phyloP scores from a whole-genome alignment of 495 filamentous ascomycete species.

The Xylaria telfairii region DNA sequence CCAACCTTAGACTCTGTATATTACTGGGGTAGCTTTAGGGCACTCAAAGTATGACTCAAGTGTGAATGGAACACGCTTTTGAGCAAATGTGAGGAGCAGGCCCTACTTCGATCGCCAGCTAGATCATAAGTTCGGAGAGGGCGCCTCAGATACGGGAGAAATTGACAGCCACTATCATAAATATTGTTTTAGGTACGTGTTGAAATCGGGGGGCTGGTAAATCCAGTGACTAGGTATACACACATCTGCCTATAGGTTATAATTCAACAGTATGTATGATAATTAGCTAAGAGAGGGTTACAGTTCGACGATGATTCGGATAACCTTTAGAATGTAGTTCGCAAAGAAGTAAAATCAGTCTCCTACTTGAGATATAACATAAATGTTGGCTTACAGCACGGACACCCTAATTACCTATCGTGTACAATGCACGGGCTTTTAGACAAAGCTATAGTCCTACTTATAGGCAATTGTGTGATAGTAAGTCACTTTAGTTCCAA shows the following conservation, averaged over 20 bases:
- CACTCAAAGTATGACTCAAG: background rate
- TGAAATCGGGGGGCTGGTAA: too few species aligned
- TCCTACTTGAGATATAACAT: slow-evolving; percentile 22
- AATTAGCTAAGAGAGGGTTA: background rate
- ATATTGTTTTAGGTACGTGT: slow-evolving; percentile 9
- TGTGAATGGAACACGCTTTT: slow-evolving; percentile 21
- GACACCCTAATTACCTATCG: too few species aligned
- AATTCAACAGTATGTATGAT: too few species aligned
- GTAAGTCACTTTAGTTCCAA: too few species aligned
- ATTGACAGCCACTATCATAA: background rate
- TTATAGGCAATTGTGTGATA: too few species aligned
- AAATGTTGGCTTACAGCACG: too few species aligned
- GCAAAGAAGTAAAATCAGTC: slow-evolving; percentile 23
- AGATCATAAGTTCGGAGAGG: slow-evolving; percentile 14
- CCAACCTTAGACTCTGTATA: too few species aligned
- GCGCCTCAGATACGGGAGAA: background rate
- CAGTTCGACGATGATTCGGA: background rate
- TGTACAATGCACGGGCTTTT: too few species aligned
- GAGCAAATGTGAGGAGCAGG: slow-evolving; percentile 15
- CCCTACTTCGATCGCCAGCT: background rate
- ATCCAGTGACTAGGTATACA: too few species aligned
- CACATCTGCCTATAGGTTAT: too few species aligned
- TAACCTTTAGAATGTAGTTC: background rate
- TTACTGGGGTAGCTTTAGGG: too few species aligned
- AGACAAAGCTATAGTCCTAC: too few species aligned